Base-by-base conservation (phyloP, 1,284 basidiomycete species). In the Malassezia nana region DNA sequence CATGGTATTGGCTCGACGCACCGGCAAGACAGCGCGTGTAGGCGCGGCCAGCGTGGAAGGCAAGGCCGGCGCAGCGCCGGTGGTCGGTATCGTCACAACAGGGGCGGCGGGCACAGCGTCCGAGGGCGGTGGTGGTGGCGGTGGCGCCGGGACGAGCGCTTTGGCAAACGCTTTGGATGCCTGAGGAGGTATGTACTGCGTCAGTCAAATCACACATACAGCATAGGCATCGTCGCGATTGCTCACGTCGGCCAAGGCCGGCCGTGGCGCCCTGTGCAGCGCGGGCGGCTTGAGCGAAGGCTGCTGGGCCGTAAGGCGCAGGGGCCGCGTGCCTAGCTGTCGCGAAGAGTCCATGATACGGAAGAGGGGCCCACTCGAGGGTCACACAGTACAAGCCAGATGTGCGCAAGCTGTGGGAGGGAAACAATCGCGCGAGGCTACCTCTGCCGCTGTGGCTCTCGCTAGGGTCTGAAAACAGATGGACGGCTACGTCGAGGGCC, bases 241-340 rank as follows among this genome's bases (percentile, higher is more conserved):
- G 54, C 54, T 56, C 48, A 56, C 54, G 30, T 56, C 54, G 18
- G 46, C 54, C 12, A 56, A 31, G 8, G 54, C 54, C 1, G 54
- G 26, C 10, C 54, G 54, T 12, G 43, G 43, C 8, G n/a, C 42
- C 22, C 46, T 39, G 4, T 35, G 49, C 9, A 24, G 26, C 15
- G 29, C n/a, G 3, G 47, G 42, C 43, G 29, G 29, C 29, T 46
- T 32, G n/a, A 55, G 53, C 20, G 47, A 44, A n/a, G 53, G 53
- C 47, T 32, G 47, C 46, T 42, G 39, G 6, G 47, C 53, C 16
- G 40, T 49, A n/a, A 55, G 47, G 16, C 47, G 47, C 22, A 46
- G 40, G 3, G 53, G 47, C 42, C 53, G 53, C 26, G 40, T 33
- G 22, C 53, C 46, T 29, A 25, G 12, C 16, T 42, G 48, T 30